Conservation (phyloP, 495 filamentous ascomycete species). For the Pyrenopolyporus hunteri region DNA sequence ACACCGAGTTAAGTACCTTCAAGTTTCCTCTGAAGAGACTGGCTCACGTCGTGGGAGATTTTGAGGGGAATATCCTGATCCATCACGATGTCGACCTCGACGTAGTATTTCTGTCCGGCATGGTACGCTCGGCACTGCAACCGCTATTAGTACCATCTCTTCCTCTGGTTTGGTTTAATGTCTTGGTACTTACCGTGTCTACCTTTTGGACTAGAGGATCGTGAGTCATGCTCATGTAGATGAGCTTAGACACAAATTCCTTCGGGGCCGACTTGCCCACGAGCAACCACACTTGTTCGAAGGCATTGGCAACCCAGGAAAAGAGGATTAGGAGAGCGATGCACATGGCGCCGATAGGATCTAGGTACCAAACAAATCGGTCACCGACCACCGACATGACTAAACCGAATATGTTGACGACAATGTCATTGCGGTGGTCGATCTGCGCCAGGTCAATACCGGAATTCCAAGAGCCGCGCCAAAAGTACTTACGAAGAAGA, state of each 20-base stretch:
- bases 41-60: slow-evolving; percentile 60
- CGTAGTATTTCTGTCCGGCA: slow-evolving; percentile 61
- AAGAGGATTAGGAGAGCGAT: slow-evolving; percentile 61
- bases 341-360: slow-evolving; percentile 61
- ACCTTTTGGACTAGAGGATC: slow-evolving; percentile 59
- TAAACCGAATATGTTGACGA: slow-evolving; percentile 61
- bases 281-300: slow-evolving; percentile 62
- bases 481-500: slow-evolving; percentile 54
- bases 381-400: slow-evolving; percentile 61
- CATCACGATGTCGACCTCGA: slow-evolving; percentile 66
- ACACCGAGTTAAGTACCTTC: slow-evolving; percentile 45
- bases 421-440: slow-evolving; percentile 63
- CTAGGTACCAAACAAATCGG: slow-evolving; percentile 60
- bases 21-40: slow-evolving; percentile 60
- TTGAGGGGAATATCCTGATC: slow-evolving; percentile 55
- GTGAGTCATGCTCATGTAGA: slow-evolving; percentile 63
- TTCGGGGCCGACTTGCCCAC: slow-evolving; percentile 61
- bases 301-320: slow-evolving; percentile 61
- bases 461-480: not conserved
- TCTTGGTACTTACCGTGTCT: slow-evolving; percentile 50
- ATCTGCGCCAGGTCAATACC: slow-evolving; percentile 38
- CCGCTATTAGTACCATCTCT: slow-evolving; percentile 10
- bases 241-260: slow-evolving; percentile 62
- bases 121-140: slow-evolving; percentile 58
- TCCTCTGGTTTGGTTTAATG: not conserved